phyloP scores from a whole-genome alignment of 441 rosid genomes.

The Arabidopsis lyrata region DNA sequence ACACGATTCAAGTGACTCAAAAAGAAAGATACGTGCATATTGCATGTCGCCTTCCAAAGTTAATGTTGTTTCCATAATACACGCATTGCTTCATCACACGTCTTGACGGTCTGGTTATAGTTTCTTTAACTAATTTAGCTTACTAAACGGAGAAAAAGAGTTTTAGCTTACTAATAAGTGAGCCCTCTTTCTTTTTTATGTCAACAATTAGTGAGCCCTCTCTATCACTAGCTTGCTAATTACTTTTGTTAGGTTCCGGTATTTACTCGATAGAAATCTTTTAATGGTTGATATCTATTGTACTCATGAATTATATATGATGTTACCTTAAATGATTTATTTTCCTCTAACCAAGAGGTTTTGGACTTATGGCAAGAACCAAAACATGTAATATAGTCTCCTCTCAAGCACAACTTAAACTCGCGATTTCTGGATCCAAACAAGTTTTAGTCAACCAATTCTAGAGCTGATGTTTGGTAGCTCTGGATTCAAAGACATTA shows the following conservation, averaged over 20 bases:
- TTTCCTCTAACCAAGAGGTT: too few species aligned
- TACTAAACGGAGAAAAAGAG: not conserved
- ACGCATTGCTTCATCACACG: slow-evolving; percentile 24
- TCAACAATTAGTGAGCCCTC: slow-evolving; percentile 1
- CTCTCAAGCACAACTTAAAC: too few species aligned
- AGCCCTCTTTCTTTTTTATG: not conserved
- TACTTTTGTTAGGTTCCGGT: slow-evolving; percentile 4
- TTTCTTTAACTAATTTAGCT: slow-evolving; percentile 22
- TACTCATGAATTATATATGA: not conserved
- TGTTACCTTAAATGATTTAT: not conserved
- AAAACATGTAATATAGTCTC: too few species aligned
- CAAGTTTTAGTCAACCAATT: too few species aligned
- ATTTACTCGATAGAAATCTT: not conserved
- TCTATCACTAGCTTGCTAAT: slow-evolving; percentile 7
- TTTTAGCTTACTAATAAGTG: slow-evolving; percentile 17
- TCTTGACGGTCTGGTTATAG: slow-evolving; percentile 1
- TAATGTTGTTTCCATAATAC: slow-evolving; percentile 21
- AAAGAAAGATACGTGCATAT: slow-evolving; percentile 28
- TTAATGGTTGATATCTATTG: not conserved
- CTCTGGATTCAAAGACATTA: not conserved
- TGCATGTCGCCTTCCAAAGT: slow-evolving; percentile 41
- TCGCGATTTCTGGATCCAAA: too few species aligned
- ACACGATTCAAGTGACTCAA: slow-evolving; percentile 33
- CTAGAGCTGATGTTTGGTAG: too few species aligned
- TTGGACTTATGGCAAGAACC: too few species aligned